These are phyloP conservation scores for Phytophthora pisi DNA, from an alignment of 352 stramenopile genomes.

Conservation along the genomic window DNA sequence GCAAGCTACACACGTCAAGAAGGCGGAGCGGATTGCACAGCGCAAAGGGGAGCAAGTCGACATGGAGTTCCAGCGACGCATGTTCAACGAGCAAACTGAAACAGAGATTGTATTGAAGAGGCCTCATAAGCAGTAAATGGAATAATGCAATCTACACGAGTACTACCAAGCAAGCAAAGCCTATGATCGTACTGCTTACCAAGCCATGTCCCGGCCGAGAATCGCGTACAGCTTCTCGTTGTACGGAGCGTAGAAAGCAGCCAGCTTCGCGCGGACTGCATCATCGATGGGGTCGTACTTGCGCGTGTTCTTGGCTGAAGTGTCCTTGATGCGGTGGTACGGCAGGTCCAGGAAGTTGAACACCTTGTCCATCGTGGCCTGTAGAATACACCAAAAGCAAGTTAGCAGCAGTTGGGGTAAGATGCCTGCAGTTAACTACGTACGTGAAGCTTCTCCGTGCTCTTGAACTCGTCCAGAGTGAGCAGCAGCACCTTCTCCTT, in stretches of 20 bases:
- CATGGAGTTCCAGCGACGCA: conserved; percentile 41
- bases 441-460: conserved; percentile 61
- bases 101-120: conserved; percentile 70
- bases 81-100: conserved; percentile 65
- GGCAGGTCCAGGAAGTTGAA: conserved; percentile 89
- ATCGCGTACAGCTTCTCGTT: conserved; percentile 79
- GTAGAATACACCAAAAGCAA: conserved; percentile 11
- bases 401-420: conserved; percentile 12
- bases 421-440: conserved; percentile 18
- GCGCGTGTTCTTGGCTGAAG: conserved; percentile 87
- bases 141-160: conserved; percentile 23
- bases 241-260: conserved; percentile 83
- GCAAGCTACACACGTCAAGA: conserved; percentile 53
- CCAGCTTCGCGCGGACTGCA: conserved; percentile 59
- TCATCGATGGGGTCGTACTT: conserved; percentile 79
- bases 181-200: conserved; percentile 34
- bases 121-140: conserved; percentile 18
- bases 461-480: conserved; percentile 94
- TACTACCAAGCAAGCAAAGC: background rate
- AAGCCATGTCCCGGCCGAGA: conserved; percentile 65
- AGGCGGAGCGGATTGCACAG: conserved; percentile 43
- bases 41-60: conserved; percentile 38
- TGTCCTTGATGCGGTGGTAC: conserved; percentile 80
- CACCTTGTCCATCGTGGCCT: conserved; percentile 82
- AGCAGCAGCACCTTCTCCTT: conserved; percentile 92